Percentiles rank a stretch among this genome's conserved stretches.
Evolutionary conservation across 164 flowering plant genomes (phyloP).

Genomic region (Nymphaea thermarum): DNA sequence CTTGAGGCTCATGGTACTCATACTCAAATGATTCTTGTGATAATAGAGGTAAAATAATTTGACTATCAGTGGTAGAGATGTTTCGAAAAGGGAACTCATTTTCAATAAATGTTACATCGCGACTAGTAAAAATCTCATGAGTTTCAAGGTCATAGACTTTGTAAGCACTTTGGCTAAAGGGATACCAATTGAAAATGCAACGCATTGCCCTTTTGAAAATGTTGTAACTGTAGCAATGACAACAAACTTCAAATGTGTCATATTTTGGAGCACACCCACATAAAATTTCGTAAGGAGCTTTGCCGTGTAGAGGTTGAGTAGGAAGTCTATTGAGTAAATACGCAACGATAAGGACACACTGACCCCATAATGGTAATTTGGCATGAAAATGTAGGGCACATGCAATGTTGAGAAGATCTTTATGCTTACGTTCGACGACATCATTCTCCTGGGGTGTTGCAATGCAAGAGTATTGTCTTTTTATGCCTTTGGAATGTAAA

Average conservation of each 20-base stretch:
- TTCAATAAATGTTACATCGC: not conserved
- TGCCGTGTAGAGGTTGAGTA: not conserved
- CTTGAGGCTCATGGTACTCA: not conserved
- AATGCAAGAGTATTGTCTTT: not conserved
- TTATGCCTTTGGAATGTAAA: not conserved
- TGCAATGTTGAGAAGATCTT: not conserved
- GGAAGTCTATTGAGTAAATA: not conserved
- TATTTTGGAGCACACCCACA: not conserved
- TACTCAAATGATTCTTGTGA: not conserved
- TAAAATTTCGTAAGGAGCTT: not conserved
- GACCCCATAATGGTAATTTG: not conserved
- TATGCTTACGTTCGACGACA: not conserved
- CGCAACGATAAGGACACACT: not conserved
- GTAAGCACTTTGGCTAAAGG: not conserved
- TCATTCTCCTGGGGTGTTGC: not conserved
- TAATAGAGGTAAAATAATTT: not conserved
- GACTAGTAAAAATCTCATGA: not conserved
- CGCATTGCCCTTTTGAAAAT: not conserved
- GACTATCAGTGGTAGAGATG: not conserved
- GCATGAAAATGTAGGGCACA: not conserved
- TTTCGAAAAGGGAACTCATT: not conserved
- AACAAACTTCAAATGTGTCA: not conserved
- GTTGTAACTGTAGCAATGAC: not conserved
- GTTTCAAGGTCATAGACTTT: not conserved
- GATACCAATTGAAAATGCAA: not conserved